Base-by-base conservation (phyloP, 1,284 basidiomycete genomes). In the Trichosporon sp. region DNA sequence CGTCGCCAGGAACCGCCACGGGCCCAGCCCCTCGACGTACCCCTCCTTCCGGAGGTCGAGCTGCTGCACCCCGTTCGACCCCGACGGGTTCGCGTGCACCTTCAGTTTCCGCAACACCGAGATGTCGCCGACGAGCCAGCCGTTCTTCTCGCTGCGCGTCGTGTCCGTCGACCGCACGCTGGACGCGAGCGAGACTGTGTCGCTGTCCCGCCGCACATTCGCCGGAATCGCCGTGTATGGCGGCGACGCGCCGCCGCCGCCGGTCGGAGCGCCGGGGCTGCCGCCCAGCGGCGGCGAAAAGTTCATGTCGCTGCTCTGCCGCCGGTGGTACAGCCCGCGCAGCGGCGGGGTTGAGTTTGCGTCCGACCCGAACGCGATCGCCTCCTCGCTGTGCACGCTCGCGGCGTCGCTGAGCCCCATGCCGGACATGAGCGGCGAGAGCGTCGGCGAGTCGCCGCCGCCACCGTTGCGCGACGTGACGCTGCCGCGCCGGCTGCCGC, bases 111-210 rank as follows among this genome's bases (percentile, higher is more conserved):
- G 70, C 23, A 74, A 73, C 13, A 75, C 74, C 25, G 68, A 69
- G 25, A 83, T 69, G 70, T 81, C 78, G 12, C 81, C 81, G 32
- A 78, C 75, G 38, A 83, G 69, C 80, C 80, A 82, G 4, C 72
- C 76, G 15, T 66, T 64, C 63, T 76, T 78, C 53, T 77, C 78
- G 11, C 67, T 63, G 56, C 71, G 65, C 12, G 18, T 32, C 58
- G 44, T 60, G 25, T 72, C 70, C 0, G 38, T 66, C 23, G 67
- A 69, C 60, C 68, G 65, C 44, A 60, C 34, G 34, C 65, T 58
- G 2, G 71, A 72, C 21, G 60, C 62, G 29, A 70, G 56, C 3
- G 68, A 66, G 23, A 21, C 29, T 2, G 42, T 21, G 42, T 72
- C 71, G 3, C 69, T 67, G 69, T 72, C 71, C 0, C 64, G 42